Evolutionary conservation across 31 red algal genomes (phyloP), one percentile per base, ranked within the genome.

Genomic region (Endocladia muricata): DNA sequence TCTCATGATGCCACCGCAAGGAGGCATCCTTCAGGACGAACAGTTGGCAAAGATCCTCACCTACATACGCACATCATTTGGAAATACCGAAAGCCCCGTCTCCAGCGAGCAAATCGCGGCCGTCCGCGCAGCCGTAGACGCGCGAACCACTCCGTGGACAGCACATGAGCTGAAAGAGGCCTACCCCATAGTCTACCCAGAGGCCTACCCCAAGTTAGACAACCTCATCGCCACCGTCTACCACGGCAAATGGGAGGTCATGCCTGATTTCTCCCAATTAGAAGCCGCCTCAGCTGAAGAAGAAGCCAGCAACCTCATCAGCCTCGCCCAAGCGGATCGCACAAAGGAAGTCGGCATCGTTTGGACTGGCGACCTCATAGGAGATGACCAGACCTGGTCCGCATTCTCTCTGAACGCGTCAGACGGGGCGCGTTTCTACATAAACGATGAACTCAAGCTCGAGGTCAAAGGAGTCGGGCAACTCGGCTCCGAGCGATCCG

Each of bases 1-100:
- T 72, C 67, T 72, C 67, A 57, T 72, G 39, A 72, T 72, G 67
- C 67, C 67, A 57, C 67, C 67, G 9, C 67, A 72, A 57, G 67
- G 67, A 47, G 30, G 37, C 15, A 15, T 64, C 26, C 25, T 72
- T 9, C 9, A 44, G 13, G 67, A 72, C 25, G 39, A 44, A 17
- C 67, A 72, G 25, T 17, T 55, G 15, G 67, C 37, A 11, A 39
- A 47, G 13, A 55, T 72, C 55, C 67, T 15, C 37, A 26, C 15
- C 55, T 17, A 15, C 37, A 13, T 15, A 9, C 11, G n/a, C 25
- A 57, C 8, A n/a, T 72, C n/a, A 30, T 15, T 22, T 8, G 30
- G 13, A n/a, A n/a, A n/a, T n/a, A n/a, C n/a, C 15, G 25, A 72
- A 9, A 57, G 15, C 9, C 8, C 8, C 9, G 41, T 17, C 13